Conservation (phyloP, 306 rosid genomes). For the Dicorynia guianensis region DNA sequence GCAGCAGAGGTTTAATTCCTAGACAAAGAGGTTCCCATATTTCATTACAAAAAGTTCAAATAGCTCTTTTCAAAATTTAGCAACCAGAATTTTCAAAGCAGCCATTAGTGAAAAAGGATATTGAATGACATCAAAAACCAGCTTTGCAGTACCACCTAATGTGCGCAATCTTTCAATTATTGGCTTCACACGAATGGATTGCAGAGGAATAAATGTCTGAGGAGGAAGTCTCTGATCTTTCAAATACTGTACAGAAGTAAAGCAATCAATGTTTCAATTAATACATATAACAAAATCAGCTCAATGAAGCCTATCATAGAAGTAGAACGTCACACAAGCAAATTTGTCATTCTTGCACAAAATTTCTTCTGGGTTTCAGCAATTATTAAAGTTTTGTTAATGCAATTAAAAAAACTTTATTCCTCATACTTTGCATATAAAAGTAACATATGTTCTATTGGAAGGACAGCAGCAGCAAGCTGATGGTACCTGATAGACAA, state of each 20-base stretch:
- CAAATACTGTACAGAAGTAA: constrained; percentile 78
- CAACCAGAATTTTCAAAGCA: constrained; percentile 35
- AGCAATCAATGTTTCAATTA: constrained; percentile 33
- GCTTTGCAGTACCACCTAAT: constrained; percentile 83
- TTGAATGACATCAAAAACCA: constrained; percentile 93
- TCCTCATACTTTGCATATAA: neutral
- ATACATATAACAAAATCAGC: constrained; percentile 23
- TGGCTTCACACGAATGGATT: constrained; percentile 93
- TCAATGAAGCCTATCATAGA: constrained; percentile 3
- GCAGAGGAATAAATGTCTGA: constrained; percentile 98
- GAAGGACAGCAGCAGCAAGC: constrained; percentile 27
- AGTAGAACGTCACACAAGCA: constrained; percentile 26
- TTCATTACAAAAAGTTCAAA: constrained; percentile 25
- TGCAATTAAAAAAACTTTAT: constrained; percentile 17
- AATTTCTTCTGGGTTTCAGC: constrained; percentile 29
- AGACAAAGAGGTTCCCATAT: constrained; percentile 17
- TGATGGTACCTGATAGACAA: neutral
- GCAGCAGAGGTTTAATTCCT: constrained; percentile 25
- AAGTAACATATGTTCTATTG: constrained; percentile 6
- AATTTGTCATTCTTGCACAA: constrained; percentile 14
- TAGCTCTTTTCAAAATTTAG: neutral
- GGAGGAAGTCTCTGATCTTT: constrained; percentile 99
- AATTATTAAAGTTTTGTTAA: neutral
- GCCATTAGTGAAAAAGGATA: constrained; percentile 69
- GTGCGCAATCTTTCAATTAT: constrained; percentile 90